Base-by-base conservation (phyloP, 1,139 yeast genomes). In the Pneumocystis carinii region DNA sequence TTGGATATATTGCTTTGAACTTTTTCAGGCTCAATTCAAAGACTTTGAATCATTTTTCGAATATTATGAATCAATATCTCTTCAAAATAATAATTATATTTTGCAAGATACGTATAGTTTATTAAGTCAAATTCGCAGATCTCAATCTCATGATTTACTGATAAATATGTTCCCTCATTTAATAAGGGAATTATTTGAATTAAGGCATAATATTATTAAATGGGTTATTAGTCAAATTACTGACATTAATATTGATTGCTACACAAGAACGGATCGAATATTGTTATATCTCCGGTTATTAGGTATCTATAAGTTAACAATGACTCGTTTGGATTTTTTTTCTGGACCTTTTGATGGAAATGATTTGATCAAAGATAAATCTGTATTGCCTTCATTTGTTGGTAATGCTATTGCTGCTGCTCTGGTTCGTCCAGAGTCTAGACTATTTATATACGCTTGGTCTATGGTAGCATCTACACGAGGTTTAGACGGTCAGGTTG, bases 361-460 rank as follows among this genome's bases (percentile, higher is more conserved):
- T 73, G 6, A 62, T 65, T 32, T 69, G 68, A 41, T 70, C 77
- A 37, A 29, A 57, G 24, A 37, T 19, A 37, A 39, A 19, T 57
- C 15, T 12, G 3, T 37, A 2, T 83, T 90, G 35, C 97, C 97
- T 1, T 86, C 96, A 1, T 86, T 90, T 71, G 78, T 92, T 64
- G 97, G 90, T 71, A 79, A 90, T 5, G 90, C 95, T 6, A 78
- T 90, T 55, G 77, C 83, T 0, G 83, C 87, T 68, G 90, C 90
- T 0, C 80, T 90, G 32, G 77, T 88, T 61, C 79, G 90, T 0
- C 96, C 96, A 0, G 95, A 87, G 70, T 83, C 92, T 60, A 78
- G 98, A 67, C 73, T 78, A 37, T 89, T 82, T 71, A 78, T 85
- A 2, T 77, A 78, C 64, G 76, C 84, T 15, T 88, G 96, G 96